Evolutionary conservation across 306 rosid genomes (phyloP), one percentile per base, ranked within the genome.

Genomic region (Abrus precatorius): DNA sequence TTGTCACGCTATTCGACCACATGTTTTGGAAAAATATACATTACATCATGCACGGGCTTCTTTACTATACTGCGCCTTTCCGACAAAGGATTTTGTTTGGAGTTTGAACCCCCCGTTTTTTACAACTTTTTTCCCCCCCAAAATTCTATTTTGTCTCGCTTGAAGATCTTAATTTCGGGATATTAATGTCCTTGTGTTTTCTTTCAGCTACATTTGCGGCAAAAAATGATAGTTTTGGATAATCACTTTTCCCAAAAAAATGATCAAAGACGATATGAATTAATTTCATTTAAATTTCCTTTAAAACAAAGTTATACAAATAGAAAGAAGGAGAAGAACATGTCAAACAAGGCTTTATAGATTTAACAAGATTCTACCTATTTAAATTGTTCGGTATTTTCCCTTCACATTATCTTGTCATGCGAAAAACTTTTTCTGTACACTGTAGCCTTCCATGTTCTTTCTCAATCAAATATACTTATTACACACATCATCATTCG

Each of bases 11-110:
- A 67, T 54, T 69, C 77, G 69, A 69, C 70, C 54, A 20, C 83
- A 12, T 70, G 63, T 27, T 79, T 59, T 69, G 55, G 14, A 59
- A 47, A 72, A 3, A 32, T 4, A 1, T 29, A 9, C 60, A 45
- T 32, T 29, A 43, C 47, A 55, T 78, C 76, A 44, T 44, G 52
- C 61, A 55, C 56, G 29, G 48, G 10, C 33, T 69, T 68, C 66
- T 80, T 48, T 13, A 9, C 44, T 61, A 8, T 47, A 3, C 28
- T 28, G 55, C 55, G 36, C 84, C 79, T 50, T 71, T 80, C 56
- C 73, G 66, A 72, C 67, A 29, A 40, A 28, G 61, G 3, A 14
- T 52, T n/a, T 72, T 72, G 57, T 72, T 38, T 50, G 49, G 83
- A 80, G 47, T 36, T 62, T 62, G 45, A 2, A 38, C 12, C 69